Evolutionary conservation across 371 early-diverging fungal genomes (phyloP), one percentile per base, ranked within the genome.

Genomic region (Mortierella sp.): DNA sequence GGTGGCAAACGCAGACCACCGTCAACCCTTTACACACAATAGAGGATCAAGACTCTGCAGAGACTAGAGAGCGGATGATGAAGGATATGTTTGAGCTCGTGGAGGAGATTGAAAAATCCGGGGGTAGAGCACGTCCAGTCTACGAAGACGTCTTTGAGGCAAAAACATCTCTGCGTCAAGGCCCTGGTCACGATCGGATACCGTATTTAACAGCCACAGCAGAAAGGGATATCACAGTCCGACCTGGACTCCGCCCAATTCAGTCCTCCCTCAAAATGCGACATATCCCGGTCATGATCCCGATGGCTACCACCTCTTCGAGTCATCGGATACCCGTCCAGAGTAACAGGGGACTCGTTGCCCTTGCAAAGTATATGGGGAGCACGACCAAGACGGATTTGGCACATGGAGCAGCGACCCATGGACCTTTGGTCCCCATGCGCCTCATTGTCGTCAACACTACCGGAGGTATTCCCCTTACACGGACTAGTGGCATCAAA

Each of bases 61-160:
- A 81, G 58, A 55, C 80, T 28, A 69, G 76, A 27, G 75, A 73
- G 26, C 70, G 80, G 28, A 87, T 88, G 84, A 65, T 88, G 12
- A 61, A 81, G 15, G 92, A 92, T 37, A 82, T 84, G 51, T 82
- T 85, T 67, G 81, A 82, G 6, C 62, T 95, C 14, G 87, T 87
- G 0, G 92, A 94, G 51, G 85, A 87, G 5, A 88, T 96, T 52
- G 93, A 95, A 43, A 72, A 69, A 9, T 89, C 86, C n/a, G 94
- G 94, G 12, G 94, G 93, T 15, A 80, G 86, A n/a, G 90, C 93
- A 4, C 82, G 90, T 31, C 83, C 92, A 3, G 60, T 93, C 21
- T 86, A 81, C 56, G 80, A 76, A 31, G 85, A 83, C 52, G 73
- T 90, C 31, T 88, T 89, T 66, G 63, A 61, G 23, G 65, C 62